Evolutionary conservation across 768 basidiomycete species (phyloP).

Genomic region (Boletus insuetus): DNA sequence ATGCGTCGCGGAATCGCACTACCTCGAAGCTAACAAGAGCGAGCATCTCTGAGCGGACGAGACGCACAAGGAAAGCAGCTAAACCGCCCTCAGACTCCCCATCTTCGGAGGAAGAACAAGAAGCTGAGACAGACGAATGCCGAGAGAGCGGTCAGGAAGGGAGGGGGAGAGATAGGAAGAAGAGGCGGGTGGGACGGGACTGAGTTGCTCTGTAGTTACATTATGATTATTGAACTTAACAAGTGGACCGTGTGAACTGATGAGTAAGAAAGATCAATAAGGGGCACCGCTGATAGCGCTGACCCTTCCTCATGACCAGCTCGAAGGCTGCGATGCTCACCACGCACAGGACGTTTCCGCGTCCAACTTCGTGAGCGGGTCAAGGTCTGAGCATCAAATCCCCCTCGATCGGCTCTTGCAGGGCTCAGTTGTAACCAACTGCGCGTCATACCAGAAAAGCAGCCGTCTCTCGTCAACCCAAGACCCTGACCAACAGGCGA

Average conservation of each 20-base stretch:
- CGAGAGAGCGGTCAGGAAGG: slow-evolving; percentile 11
- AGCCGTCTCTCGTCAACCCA: slow-evolving; percentile 33
- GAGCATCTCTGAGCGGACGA: slow-evolving; percentile 1
- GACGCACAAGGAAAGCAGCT: neutral
- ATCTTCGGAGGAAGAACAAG: slow-evolving; percentile 11
- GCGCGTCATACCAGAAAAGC: slow-evolving; percentile 71
- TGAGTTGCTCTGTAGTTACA: too few relatives aligned
- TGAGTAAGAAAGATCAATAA: too few relatives aligned
- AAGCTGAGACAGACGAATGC: slow-evolving; percentile 2
- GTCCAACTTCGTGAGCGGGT: slow-evolving; percentile 63
- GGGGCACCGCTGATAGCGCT: too few relatives aligned
- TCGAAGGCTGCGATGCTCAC: slow-evolving; percentile 72
- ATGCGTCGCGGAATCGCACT: slow-evolving; percentile 2
- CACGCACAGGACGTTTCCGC: slow-evolving; percentile 42
- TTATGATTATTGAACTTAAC: too few relatives aligned
- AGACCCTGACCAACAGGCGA: slow-evolving; percentile 38
- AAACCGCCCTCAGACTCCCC: neutral
- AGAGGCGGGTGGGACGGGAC: slow-evolving; percentile 21
- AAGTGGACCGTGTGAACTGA: neutral
- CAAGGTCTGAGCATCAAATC: slow-evolving; percentile 78
- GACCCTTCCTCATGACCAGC: slow-evolving; percentile 28
- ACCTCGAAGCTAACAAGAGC: slow-evolving; percentile 7
- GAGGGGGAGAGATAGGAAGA: slow-evolving; percentile 29
- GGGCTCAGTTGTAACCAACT: slow-evolving; percentile 56
- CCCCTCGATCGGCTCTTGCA: slow-evolving; percentile 61